Evolutionary conservation across 202 grass and related monocot genomes (phyloP), one percentile per base, ranked within the genome.

Genomic region (Setaria italica): DNA sequence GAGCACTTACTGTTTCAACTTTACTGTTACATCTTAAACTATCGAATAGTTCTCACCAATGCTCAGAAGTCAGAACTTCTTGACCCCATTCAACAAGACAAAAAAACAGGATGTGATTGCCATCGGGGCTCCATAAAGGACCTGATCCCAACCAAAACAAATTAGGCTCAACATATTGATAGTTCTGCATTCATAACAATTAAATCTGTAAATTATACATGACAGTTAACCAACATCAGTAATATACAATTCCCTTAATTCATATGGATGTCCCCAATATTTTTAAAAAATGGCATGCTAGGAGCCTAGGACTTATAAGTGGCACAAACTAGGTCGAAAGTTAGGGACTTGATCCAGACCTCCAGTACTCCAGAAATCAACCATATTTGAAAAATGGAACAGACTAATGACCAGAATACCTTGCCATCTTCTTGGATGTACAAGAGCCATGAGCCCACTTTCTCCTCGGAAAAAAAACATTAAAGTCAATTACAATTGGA

Each of bases 401-500:
- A 57, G 55, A 25, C 7, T 3, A 9, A 58, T 17, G 59, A n/a
- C 16, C 11, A 57, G 7, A 60, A 83, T 74, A 87, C 59, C 76
- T 62, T 66, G 7, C 11, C 33, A 83, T 74, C 72, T 32, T 35
- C 8, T 86, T 54, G 17, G 42, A 78, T 67, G 41, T 74, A 33
- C 5, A 86, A 66, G 11, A 54, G 32, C 15, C 16, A 20, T 43
- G 47, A 43, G 9, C 67, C 30, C 60, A 79, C 51, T 51, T 69
- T 79, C 25, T 68, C 88, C 80, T 90, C 48, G 20, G 3, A 33
- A 78, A 77, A 82, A 34, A 2, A 59, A 86, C 70, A 14, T 17
- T 21, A 67, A 83, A 49, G 32, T 69, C 32, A 83, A 68, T 20
- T 35, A 9, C 51, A 49, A 19, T 74, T 41, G 39, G 30, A 41